These are phyloP conservation scores for Orobanche coerulescens DNA, from an alignment of 257 asterid genomes.

Conservation along the genomic window DNA sequence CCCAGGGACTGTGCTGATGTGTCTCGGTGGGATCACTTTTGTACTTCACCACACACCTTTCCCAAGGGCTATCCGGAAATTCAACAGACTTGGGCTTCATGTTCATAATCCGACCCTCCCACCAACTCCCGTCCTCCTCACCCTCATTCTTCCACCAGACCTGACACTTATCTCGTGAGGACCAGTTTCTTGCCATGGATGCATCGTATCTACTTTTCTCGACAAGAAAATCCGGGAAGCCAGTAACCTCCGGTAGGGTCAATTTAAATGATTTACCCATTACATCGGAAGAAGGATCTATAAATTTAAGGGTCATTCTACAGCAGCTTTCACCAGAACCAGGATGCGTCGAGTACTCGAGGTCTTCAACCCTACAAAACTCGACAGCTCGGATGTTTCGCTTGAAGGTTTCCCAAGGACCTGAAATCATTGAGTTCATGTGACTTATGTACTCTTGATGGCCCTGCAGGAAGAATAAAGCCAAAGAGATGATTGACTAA, in stretches of 20 bases:
- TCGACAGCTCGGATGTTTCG: conserved; percentile 69
- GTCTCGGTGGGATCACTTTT: conserved; percentile 71
- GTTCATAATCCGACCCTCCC: conserved; percentile 79
- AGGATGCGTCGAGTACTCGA: conserved; percentile 59
- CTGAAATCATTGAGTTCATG: conserved; percentile 37
- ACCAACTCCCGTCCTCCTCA: conserved; percentile 81
- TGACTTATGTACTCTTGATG: conserved; percentile 64
- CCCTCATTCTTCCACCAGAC: conserved; percentile 97
- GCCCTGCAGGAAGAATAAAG: conserved; percentile 49
- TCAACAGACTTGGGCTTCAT: conserved; percentile 65
- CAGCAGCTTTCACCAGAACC: conserved; percentile 99
- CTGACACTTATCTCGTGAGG: conserved; percentile 65
- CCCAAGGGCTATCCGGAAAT: conserved; percentile 97
- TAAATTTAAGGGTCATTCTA: conserved; percentile 64
- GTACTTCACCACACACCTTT: conserved; percentile 69
- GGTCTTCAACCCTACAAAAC: conserved; percentile 68
- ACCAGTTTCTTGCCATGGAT: conserved; percentile 75
- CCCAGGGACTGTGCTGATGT: conserved; percentile 96
- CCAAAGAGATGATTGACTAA: conserved; percentile 13
- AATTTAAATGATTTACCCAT: conserved; percentile 57
- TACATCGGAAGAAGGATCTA: conserved; percentile 62
- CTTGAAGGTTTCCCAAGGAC: conserved; percentile 70
- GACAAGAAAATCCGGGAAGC: conserved; percentile 92
- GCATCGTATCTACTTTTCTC: conserved; percentile 79
- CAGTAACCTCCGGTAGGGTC: conserved; percentile 76